These are phyloP conservation scores for Henckelia pumila DNA, from an alignment of 257 asterid genomes.

Conservation along the genomic window DNA sequence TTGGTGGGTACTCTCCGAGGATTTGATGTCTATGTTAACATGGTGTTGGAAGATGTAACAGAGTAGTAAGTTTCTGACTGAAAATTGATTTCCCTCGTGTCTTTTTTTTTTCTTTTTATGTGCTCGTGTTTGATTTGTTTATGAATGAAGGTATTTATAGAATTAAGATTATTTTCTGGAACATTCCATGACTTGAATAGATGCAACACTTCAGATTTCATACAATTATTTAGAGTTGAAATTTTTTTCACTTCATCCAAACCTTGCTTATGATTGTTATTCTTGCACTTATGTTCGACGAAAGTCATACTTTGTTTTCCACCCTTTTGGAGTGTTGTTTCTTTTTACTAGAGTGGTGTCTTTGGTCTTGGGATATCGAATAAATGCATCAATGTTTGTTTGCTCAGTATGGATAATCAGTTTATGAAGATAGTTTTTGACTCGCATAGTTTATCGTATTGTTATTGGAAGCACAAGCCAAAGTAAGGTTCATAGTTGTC, in stretches of 20 bases:
- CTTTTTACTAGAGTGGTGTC: not conserved
- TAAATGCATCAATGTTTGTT: not conserved
- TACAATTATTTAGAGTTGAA: not conserved
- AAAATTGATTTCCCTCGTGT: not conserved
- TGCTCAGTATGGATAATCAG: not conserved
- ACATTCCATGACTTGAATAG: not conserved
- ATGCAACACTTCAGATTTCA: too few relatives aligned
- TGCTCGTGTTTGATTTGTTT: not conserved
- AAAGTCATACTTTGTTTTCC: too few relatives aligned
- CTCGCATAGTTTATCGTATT: not conserved
- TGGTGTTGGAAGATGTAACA: constrained; percentile 88
- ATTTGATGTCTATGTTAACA: constrained; percentile 79
- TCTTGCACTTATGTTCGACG: not conserved
- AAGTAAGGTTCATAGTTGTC: not conserved
- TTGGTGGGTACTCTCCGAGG: constrained; percentile 83
- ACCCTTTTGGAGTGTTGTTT: too few relatives aligned
- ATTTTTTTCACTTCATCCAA: not conserved
- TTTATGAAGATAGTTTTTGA: not conserved
- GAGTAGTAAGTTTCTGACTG: constrained; percentile 50
- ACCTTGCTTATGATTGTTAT: not conserved
- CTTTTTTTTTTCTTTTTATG: not conserved
- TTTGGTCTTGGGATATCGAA: not conserved
- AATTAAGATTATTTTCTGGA: not conserved
- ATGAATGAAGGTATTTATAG: not conserved
- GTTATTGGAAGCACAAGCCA: not conserved